A percentile compares a stretch with the other conserved stretches of the same genome.
Evolutionary conservation across 1,284 basidiomycete genomes (phyloP).

Genomic region (Trichosporon faecale): DNA sequence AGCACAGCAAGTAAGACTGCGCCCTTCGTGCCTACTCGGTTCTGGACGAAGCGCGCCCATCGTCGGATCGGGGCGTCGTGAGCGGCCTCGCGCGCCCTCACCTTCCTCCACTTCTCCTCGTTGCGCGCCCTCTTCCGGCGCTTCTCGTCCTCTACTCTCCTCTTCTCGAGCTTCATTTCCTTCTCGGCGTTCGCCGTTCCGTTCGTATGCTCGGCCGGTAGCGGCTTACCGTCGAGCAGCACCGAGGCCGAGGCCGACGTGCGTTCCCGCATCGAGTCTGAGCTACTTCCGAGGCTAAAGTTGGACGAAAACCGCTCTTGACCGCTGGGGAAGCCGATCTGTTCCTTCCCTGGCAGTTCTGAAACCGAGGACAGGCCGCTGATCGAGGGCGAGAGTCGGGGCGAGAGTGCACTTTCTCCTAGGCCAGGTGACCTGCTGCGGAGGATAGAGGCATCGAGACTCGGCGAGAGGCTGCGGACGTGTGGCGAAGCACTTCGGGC

Average conservation of each 20-base stretch:
- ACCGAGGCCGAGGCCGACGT: neutral
- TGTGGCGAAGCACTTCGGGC: neutral
- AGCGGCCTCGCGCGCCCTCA: slow-evolving; percentile 25
- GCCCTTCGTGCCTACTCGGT: slow-evolving; percentile 7
- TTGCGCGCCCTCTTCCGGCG: slow-evolving; percentile 20
- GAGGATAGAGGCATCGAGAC: neutral
- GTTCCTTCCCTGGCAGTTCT: slow-evolving; percentile 5
- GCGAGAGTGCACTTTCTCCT: slow-evolving; percentile 4
- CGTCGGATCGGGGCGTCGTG: slow-evolving; percentile 26
- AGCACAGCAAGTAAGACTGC: slow-evolving; percentile 7
- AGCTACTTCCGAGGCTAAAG: slow-evolving; percentile 1
- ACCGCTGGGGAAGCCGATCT: neutral
- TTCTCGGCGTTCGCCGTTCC: neutral
- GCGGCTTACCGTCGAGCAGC: neutral
- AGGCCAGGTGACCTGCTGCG: slow-evolving; percentile 8
- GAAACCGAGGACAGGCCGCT: slow-evolving; percentile 3
- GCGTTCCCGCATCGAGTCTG: slow-evolving; percentile 2
- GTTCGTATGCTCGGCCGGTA: neutral
- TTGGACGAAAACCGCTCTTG: neutral
- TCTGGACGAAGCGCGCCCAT: slow-evolving; percentile 15
- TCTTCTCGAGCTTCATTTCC: neutral
- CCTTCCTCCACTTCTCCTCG: slow-evolving; percentile 26
- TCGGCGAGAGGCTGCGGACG: neutral
- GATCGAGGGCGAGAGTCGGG: slow-evolving; percentile 3
- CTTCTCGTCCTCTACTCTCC: slow-evolving; percentile 12